Base-by-base conservation (phyloP, 257 asterid species). In the Nicotiana otophora region DNA sequence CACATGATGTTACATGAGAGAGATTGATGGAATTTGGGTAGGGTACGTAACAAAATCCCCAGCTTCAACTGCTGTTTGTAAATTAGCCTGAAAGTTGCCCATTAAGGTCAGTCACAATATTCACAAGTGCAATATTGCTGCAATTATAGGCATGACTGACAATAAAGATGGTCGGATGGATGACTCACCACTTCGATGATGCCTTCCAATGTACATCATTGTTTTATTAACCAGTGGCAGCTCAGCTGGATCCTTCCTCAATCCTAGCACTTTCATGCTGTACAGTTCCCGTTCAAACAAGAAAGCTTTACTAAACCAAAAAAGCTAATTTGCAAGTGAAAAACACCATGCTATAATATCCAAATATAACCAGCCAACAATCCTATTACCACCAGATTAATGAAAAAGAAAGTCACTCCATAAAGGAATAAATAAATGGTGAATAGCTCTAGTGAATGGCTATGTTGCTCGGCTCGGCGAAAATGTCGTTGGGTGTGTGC, bases 191-290 rank as follows among this genome's bases (percentile, higher is more conserved):
- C 91, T 80, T 60, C 51, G 26, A 68, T 46, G 96, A 63, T 79
- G 97, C 88, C 95, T 90, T 84, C 96, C 96, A 1, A 92, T 65
- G 87, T 95, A 88, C 98, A 95, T 85, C 91, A 90, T 94, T 19
- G 95, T 84, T 86, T 89, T 92, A 90, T 94, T 96, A 62, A 96
- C 96, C 77, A 96, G 84, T 28, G 99, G 99, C 86, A 96, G 81
- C 78, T 91, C 94, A 53, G 98, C 99, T 55, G 90, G 9, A 46
- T 92, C 97, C 77, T 88, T 92, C 10, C 89, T 94, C 16, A 74
- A 19, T 20, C 63, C 88, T 65, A 96, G 86, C 67, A 93, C 87
- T 85, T 94, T 93, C 89, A 81, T 83, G 90, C 98, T 95, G 97
- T 86, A 84, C 67, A 33, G 26, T 60, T 74, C 57, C 51, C 30